Conservation (phyloP, 2,329 filamentous ascomycete species). For the Ceratocystis alfenasii region DNA sequence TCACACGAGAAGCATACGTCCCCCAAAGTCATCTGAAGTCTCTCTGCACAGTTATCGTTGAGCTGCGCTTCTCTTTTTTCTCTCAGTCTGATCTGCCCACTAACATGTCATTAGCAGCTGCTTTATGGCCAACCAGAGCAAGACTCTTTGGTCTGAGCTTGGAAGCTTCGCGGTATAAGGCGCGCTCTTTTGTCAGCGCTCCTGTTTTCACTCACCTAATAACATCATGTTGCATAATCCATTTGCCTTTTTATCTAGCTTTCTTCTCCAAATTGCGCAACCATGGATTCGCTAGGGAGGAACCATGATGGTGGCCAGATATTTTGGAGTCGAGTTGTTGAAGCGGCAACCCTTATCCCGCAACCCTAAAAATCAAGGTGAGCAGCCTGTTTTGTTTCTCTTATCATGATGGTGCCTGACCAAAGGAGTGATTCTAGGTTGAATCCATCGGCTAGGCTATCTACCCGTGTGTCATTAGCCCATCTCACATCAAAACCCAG, state of each 20-base stretch:
- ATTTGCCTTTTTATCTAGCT: background rate
- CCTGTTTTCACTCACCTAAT: background rate
- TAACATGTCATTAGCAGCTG: background rate
- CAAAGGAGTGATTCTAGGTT: background rate
- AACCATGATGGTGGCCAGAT: background rate
- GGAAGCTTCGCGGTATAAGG: background rate
- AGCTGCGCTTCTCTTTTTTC: background rate
- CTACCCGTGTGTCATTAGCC: background rate
- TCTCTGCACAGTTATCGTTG: background rate
- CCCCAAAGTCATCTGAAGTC: background rate
- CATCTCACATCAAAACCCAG: no score
- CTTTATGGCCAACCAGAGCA: background rate
- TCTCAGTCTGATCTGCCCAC: slow-evolving; percentile 5
- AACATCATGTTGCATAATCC: background rate
- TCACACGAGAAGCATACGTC: background rate
- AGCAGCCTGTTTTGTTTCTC: background rate
- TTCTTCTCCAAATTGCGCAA: background rate
- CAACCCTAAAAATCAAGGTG: background rate
- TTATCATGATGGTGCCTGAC: background rate
- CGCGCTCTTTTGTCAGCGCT: background rate
- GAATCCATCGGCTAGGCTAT: background rate
- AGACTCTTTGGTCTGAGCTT: background rate
- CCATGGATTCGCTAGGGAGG: background rate
- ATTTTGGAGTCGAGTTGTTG: background rate
- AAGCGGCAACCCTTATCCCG: background rate